Evolutionary conservation across 805 yeast genomes (phyloP).

Genomic region (Tetrapisispora taiwanensis): DNA sequence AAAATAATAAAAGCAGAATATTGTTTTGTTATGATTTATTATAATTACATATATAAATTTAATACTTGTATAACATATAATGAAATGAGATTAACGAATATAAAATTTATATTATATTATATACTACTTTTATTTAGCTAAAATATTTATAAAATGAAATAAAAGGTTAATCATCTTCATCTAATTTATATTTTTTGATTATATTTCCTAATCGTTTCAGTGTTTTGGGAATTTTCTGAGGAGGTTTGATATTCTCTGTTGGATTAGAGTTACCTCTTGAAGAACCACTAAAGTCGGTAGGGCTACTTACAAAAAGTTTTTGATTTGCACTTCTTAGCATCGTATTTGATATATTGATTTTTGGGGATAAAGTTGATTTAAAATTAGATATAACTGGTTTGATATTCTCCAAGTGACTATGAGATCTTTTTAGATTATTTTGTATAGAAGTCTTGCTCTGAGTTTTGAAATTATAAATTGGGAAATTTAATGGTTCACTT

Average conservation of each 20-base stretch:
- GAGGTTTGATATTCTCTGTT: background rate
- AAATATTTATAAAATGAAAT: too few relatives aligned
- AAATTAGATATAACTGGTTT: too few relatives aligned
- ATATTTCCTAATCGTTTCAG: constrained; percentile 21
- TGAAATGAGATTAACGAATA: background rate
- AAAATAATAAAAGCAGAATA: background rate
- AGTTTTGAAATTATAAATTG: background rate
- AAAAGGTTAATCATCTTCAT: constrained; percentile 5
- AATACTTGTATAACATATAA: background rate
- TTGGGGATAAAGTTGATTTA: too few relatives aligned
- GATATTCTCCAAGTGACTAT: background rate
- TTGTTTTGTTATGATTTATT: background rate
- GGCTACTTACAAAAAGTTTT: background rate
- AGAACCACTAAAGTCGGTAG: background rate
- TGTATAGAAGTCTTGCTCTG: background rate
- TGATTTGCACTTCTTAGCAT: too few relatives aligned
- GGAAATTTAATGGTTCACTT: background rate
- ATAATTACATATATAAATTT: background rate
- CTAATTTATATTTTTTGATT: constrained; percentile 20
- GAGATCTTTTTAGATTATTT: background rate
- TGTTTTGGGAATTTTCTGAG: constrained; percentile 18
- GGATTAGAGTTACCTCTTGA: background rate
- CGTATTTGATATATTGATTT: background rate
- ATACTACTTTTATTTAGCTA: too few relatives aligned
- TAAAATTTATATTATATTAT: too few relatives aligned